These are phyloP conservation scores for Boletus pseudopeckii DNA, from an alignment of 768 basidiomycete genomes.

Conservation along the genomic window DNA sequence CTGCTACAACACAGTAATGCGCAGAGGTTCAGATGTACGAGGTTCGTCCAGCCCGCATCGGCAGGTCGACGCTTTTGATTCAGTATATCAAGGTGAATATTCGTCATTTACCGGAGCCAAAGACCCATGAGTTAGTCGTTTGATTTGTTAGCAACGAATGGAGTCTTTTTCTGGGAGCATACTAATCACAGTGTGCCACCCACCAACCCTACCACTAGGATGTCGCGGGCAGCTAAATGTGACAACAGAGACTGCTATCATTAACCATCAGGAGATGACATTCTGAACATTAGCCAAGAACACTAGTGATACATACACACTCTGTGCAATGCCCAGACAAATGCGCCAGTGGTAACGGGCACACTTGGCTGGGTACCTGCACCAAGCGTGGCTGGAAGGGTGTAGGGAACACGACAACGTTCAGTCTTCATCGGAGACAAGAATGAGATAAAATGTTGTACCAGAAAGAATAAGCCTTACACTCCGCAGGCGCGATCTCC, in stretches of 20 bases:
- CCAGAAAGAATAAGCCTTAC: constrained; percentile 11
- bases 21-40: too few relatives aligned
- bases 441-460: not conserved
- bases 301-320: not conserved
- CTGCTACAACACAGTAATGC: not conserved
- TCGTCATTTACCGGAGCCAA: not conserved
- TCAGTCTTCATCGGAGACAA: constrained; percentile 4
- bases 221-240: too few relatives aligned
- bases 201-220: not conserved
- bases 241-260: not conserved
- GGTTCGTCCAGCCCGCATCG: not conserved
- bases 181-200: not conserved
- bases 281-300: not conserved
- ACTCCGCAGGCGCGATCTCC: constrained; percentile 33
- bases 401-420: not conserved
- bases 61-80: not conserved
- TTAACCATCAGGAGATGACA: not conserved
- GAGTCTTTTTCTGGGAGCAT: not conserved
- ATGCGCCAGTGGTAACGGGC: not conserved
- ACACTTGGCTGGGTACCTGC: not conserved
- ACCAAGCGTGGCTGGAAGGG: not conserved
- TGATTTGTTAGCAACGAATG: not conserved
- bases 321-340: not conserved
- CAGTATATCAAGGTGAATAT: not conserved
- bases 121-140: not conserved